Base-by-base conservation (phyloP, 2,329 filamentous ascomycete species). In the Botryotinia globosa region DNA sequence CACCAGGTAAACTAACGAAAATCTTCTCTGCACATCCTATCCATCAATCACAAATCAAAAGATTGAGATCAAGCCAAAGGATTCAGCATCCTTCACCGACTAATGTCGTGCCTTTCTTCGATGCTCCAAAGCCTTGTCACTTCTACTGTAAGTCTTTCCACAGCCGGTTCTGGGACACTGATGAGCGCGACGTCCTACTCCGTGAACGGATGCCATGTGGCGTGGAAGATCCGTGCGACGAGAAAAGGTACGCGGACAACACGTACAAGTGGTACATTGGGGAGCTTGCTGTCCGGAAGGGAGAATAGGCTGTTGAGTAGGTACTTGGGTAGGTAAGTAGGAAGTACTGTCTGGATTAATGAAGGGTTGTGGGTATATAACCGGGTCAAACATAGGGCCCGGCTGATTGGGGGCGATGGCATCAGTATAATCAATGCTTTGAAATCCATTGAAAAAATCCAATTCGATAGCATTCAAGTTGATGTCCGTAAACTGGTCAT, bases 331-430 rank as follows among this genome's bases (percentile, higher is more conserved):
- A n/a, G 12, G 48, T 0, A 54, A 0, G 25, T 54, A 54, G 2
- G 12, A 54, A 54, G 12, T 3, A 54, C 25, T n/a, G 48, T n/a
- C 48, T n/a, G 25, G 12, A 3, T 54, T n/a, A n/a, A 54, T 16
- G 25, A 54, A n/a, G 2, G 25, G 0, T 14, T 22, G 25, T n/a
- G 48, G 12, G 48, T n/a, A 54, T 16, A 10, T 0, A 2, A 25
- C 25, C 5, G 48, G 48, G 25, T 5, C 25, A 54, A n/a, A 5
- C 25, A 54, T 54, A 16, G 25, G 2, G 48, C 2, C 12, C 25
- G 12, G 12, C 0, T 54, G 5, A 16, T 7, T 54, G 48, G 48
- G 12, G 25, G 4, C 0, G 48, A 16, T 16, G 48, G 0, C 0
- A 51, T 51, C 3, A 0, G 48, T 0, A n/a, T n/a, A n/a, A 7